Base-by-base conservation (phyloP, 2,329 filamentous ascomycete genomes). In the Falciphora oryzae region DNA sequence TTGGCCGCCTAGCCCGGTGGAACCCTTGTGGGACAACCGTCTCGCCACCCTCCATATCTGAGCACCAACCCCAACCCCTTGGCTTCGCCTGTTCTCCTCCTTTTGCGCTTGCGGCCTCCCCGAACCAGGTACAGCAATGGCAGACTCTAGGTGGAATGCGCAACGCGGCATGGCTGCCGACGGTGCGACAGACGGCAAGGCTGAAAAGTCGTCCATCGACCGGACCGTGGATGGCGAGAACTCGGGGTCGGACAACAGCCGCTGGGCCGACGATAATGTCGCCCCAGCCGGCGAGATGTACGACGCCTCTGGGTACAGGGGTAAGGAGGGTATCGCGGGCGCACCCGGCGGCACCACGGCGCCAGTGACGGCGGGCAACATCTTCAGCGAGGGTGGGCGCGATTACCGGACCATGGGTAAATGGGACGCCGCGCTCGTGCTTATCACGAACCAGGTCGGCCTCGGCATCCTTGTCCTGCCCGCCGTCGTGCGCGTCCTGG, bases 361-460 rank as follows among this genome's bases (percentile, higher is more conserved):
- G 44, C 44, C 44, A 22, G 44, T 25, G 18, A 53, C 44, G 22
- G 14, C 2, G 6, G 44, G 44, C 44, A 53, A 62, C 38, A 62
- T 62, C 60, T 62, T 62, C 29, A 53, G 35, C 60, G 60, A 44
- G 60, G 60, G 60, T 27, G 60, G 60, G 14, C 38, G 50, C 25
- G 50, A 62, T 38, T 62, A 62, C 38, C 38, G 60, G n/a, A 53
- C 60, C 32, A 44, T 62, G 35, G 25, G 35, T 25, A 38, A 28
- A 16, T 62, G 60, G 60, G 50, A 53, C 38, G 32, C 60, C 13
- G 28, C 60, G 11, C 60, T 62, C 14, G 50, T 62, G 25, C 60
- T 62, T n/a, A 62, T 62, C 60, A 62, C 60, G 25, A 62, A 62
- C 60, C 60, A 62, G 60, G 18, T 62, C 35, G 60, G 60, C 0